Evolutionary conservation across 225 moss, liverwort and hornwort species (phyloP).

Genomic region (Polytrichum formosum): DNA sequence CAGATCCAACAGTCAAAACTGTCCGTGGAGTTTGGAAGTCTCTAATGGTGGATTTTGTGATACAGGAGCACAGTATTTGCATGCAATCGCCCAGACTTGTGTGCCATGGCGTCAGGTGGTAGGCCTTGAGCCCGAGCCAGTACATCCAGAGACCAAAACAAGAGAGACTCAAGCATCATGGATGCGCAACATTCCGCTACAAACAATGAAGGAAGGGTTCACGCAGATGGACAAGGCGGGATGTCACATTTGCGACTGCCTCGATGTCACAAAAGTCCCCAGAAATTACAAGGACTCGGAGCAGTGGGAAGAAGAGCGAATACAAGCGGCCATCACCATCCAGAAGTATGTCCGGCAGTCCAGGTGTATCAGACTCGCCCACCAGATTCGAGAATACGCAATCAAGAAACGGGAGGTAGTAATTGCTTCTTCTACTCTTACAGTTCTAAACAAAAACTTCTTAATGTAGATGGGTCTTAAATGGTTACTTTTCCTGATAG

Average conservation of each 20-base stretch:
- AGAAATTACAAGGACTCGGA: slow-evolving; percentile 49
- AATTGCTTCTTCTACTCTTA: not conserved
- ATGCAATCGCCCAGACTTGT: slow-evolving; percentile 18
- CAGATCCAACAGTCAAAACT: too few relatives aligned
- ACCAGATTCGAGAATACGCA: slow-evolving; percentile 39
- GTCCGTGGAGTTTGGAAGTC: too few relatives aligned
- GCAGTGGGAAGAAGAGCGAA: slow-evolving; percentile 38
- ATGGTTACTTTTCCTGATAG: too few relatives aligned
- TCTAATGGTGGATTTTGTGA: not conserved
- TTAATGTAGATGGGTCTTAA: too few relatives aligned
- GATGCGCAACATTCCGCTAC: slow-evolving; percentile 23
- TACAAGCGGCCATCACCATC: slow-evolving; percentile 48
- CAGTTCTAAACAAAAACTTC: not conserved
- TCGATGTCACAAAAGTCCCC: slow-evolving; percentile 35
- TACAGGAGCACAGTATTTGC: not conserved
- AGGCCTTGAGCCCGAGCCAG: slow-evolving; percentile 4
- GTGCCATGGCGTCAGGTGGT: slow-evolving; percentile 16
- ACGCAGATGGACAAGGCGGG: slow-evolving; percentile 54
- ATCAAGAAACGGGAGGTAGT: slow-evolving; percentile 41
- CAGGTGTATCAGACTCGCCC: slow-evolving; percentile 36
- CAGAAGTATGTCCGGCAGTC: slow-evolving; percentile 48
- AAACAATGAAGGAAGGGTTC: slow-evolving; percentile 45
- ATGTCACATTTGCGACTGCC: slow-evolving; percentile 29
- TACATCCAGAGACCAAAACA: slow-evolving; percentile 15
- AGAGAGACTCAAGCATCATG: slow-evolving; percentile 42